A percentile compares a stretch with the other conserved stretches of the same genome.
phyloP scores from a whole-genome alignment of 2,329 filamentous ascomycete genomes.

The Aspergillus candidus region DNA sequence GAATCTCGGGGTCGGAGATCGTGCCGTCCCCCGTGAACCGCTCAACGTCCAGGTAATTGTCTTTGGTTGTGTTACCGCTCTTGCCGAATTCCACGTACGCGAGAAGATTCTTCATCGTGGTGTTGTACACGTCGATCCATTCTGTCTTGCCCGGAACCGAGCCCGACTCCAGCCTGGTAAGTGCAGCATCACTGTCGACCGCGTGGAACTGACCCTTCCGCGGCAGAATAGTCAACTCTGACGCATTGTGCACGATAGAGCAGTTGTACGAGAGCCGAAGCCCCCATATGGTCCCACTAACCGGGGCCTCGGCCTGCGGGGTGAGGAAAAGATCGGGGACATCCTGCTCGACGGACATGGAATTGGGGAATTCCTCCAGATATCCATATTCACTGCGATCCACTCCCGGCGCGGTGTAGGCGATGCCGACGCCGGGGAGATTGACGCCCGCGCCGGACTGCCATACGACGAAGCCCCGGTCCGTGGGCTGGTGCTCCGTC shows the following conservation, averaged over 20 bases:
- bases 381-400: constrained; percentile 1
- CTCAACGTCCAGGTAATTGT: too few species aligned
- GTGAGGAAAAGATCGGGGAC: constrained; percentile 6
- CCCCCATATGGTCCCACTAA: constrained; percentile 8
- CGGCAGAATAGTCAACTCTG: constrained; percentile 9
- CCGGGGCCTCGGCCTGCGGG: constrained; percentile 4
- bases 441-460: not conserved
- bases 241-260: constrained; percentile 4
- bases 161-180: too few species aligned
- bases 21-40: too few species aligned
- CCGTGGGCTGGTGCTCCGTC: not conserved
- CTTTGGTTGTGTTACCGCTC: too few species aligned
- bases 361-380: not conserved
- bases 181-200: too few species aligned
- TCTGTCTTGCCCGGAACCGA: too few species aligned
- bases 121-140: too few species aligned
- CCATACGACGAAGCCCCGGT: constrained; percentile 1
- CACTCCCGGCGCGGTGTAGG: constrained; percentile 7
- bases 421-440: constrained; percentile 7
- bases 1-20: too few species aligned
- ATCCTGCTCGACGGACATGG: not conserved
- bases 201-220: not conserved
- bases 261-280: constrained; percentile 9
- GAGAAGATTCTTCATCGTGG: too few species aligned
- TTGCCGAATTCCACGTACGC: too few species aligned